phyloP scores from a whole-genome alignment of 345 rosid species.

The Durio zibethinus region DNA sequence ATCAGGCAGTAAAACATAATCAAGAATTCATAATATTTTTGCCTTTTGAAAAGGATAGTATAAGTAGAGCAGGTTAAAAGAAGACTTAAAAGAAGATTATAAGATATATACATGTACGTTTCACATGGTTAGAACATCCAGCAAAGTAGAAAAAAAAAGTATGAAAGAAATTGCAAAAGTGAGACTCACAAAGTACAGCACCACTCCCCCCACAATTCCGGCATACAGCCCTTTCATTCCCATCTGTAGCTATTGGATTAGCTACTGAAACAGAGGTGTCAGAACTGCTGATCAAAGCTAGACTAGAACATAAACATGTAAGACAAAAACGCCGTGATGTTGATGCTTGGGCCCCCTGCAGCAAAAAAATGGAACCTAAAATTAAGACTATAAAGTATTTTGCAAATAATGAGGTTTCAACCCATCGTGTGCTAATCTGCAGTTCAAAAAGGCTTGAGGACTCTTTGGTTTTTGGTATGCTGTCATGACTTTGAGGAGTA shows the following conservation, averaged over 20 bases:
- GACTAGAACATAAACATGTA: conserved; percentile 60
- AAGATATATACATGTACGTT: background rate
- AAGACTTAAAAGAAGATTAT: background rate
- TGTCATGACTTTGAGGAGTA: background rate
- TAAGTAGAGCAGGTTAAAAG: background rate
- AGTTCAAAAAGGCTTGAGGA: background rate
- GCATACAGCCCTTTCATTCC: conserved; percentile 63
- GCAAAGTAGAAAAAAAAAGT: background rate
- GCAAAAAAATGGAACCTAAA: background rate
- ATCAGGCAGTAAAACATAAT: background rate
- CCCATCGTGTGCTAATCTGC: background rate
- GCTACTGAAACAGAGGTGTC: conserved; percentile 39
- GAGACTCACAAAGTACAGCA: conserved; percentile 72
- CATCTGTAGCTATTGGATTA: conserved; percentile 45
- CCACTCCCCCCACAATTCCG: conserved; percentile 84
- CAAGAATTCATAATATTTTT: background rate
- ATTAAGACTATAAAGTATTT: background rate
- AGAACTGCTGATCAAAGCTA: conserved; percentile 46
- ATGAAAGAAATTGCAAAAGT: background rate
- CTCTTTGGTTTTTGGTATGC: background rate
- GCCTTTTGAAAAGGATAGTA: background rate
- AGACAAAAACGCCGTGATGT: conserved; percentile 69
- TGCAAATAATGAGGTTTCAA: background rate
- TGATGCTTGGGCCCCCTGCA: conserved; percentile 41
- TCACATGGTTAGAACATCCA: background rate